Percentiles rank a stretch among this genome's conserved stretches.
phyloP scores from a whole-genome alignment of 441 rosid genomes.

The Dalechampia spathulata region DNA sequence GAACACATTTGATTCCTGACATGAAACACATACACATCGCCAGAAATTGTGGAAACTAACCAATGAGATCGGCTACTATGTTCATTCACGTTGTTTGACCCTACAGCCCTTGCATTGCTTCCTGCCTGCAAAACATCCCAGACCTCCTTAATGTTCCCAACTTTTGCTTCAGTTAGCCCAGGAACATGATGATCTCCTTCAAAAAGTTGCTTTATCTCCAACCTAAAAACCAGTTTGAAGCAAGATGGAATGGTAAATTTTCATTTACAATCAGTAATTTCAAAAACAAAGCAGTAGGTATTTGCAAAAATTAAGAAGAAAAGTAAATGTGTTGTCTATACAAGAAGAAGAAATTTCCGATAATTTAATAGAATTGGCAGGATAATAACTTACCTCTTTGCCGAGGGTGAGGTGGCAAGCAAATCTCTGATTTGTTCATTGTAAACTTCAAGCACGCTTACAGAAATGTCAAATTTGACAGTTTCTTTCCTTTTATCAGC shows the following conservation, averaged over 20 bases:
- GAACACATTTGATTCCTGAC: too few relatives aligned
- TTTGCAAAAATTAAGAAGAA: too few relatives aligned
- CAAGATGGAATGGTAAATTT: too few relatives aligned
- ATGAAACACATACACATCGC: too few relatives aligned
- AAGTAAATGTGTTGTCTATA: not conserved
- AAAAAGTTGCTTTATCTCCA: slow-evolving; percentile 71
- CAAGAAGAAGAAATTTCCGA: not conserved
- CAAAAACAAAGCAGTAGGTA: too few relatives aligned
- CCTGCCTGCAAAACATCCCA: slow-evolving; percentile 78
- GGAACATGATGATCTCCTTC: slow-evolving; percentile 71
- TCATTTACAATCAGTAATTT: not conserved
- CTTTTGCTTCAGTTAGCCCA: slow-evolving; percentile 67
- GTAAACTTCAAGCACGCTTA: slow-evolving; percentile 79
- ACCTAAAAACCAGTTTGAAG: slow-evolving; percentile 24
- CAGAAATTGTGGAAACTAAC: too few relatives aligned
- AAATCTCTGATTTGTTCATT: slow-evolving; percentile 82
- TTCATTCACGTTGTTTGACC: slow-evolving; percentile 80
- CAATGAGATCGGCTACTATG: slow-evolving; percentile 90
- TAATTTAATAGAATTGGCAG: not conserved
- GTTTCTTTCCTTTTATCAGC: slow-evolving; percentile 60
- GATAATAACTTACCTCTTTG: slow-evolving; percentile 38
- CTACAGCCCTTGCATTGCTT: slow-evolving; percentile 72
- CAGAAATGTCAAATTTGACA: slow-evolving; percentile 47
- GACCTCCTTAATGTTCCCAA: slow-evolving; percentile 50
- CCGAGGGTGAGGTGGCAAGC: slow-evolving; percentile 48